phyloP scores from a whole-genome alignment of 768 basidiomycete genomes.

The Suillus subaureus region DNA sequence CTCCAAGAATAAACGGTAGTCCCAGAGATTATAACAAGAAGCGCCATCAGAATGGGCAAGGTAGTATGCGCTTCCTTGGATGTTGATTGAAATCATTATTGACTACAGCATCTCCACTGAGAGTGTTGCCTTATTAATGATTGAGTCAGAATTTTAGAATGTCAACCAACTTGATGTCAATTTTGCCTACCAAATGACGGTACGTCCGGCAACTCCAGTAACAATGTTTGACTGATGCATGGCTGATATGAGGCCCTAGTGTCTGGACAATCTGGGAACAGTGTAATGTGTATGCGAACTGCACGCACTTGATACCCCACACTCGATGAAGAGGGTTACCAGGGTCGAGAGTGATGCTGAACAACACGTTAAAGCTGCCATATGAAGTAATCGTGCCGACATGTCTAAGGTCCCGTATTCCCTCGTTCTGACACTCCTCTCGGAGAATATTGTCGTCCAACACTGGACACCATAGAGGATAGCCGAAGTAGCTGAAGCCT shows the following conservation, averaged over 20 bases:
- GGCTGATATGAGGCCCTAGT: background rate
- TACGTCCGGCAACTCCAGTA: background rate
- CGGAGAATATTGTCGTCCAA: slow-evolving; percentile 25
- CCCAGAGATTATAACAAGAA: slow-evolving; percentile 24
- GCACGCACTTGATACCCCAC: slow-evolving; percentile 31
- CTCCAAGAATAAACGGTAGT: slow-evolving; percentile 26
- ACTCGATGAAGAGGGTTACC: slow-evolving; percentile 32
- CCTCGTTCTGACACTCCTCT: slow-evolving; percentile 26
- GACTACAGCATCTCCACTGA: too few species aligned
- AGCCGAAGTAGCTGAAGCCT: slow-evolving; percentile 29
- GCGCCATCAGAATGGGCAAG: slow-evolving; percentile 35
- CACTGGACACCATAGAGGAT: slow-evolving; percentile 40
- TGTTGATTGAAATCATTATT: too few species aligned
- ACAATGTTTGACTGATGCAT: background rate
- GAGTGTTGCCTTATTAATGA: too few species aligned
- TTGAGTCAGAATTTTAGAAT: too few species aligned
- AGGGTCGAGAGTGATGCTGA: slow-evolving; percentile 39
- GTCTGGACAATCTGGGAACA: slow-evolving; percentile 1
- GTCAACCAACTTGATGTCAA: too few species aligned
- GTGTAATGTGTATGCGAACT: slow-evolving; percentile 15
- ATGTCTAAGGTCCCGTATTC: slow-evolving; percentile 39
- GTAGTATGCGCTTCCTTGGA: too few species aligned
- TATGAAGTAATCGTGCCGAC: slow-evolving; percentile 38
- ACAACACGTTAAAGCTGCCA: slow-evolving; percentile 38
- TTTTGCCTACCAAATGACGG: too few species aligned